Conservation (phyloP, 768 basidiomycete genomes). For the Lentinus brumalis region DNA sequence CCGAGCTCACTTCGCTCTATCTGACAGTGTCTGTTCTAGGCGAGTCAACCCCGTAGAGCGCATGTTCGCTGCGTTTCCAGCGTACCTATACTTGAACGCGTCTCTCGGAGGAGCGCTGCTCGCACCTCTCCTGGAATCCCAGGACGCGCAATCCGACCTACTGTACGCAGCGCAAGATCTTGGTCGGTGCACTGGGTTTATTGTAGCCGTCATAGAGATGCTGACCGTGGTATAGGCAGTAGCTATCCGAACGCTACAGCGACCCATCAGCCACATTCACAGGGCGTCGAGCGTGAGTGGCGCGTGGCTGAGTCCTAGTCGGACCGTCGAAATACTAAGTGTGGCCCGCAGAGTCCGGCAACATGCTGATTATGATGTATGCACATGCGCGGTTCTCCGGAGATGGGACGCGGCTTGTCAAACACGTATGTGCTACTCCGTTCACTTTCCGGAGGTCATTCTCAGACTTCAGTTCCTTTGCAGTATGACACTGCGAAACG, state of each 20-base stretch:
- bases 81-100: conserved; percentile 34
- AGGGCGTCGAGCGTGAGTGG: conserved; percentile 20
- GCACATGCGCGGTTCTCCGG: conserved; percentile 34
- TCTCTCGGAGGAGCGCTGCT: conserved; percentile 30
- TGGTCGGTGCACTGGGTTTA: conserved; percentile 13
- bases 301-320: too few species aligned
- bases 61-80: conserved; percentile 32
- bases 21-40: neutral
- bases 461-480: neutral
- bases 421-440: neutral
- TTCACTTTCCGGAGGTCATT: neutral
- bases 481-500: conserved; percentile 24
- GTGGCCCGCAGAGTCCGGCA: conserved; percentile 31
- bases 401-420: conserved; percentile 26
- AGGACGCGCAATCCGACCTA: conserved; percentile 15
- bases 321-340: neutral
- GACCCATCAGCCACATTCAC: neutral
- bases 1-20: neutral
- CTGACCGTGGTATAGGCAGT: neutral
- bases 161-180: conserved; percentile 32
- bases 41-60: conserved; percentile 37
- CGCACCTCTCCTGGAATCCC: conserved; percentile 30
- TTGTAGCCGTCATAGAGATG: neutral
- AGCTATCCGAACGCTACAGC: conserved; percentile 20
- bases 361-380: conserved; percentile 30